phyloP scores from a whole-genome alignment of 305 asterid genomes.

The Andrographis paniculata region DNA sequence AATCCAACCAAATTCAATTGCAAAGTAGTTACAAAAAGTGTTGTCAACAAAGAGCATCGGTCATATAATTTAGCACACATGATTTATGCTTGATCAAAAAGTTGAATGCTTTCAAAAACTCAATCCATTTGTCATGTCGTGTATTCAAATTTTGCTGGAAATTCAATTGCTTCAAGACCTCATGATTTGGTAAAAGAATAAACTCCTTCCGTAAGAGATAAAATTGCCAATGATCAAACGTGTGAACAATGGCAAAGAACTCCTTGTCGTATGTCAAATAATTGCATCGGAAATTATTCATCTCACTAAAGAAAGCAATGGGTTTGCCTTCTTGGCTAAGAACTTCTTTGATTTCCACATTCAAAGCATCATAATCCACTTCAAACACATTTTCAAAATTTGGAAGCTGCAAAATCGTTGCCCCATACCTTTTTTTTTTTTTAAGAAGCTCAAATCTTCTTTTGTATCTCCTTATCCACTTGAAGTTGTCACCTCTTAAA shows the following conservation, averaged over 20 bases:
- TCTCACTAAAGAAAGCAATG: slow-evolving; percentile 5
- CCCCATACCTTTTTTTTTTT: neutral
- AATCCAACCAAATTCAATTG: slow-evolving; percentile 10
- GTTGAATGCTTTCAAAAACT: no score
- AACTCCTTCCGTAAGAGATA: slow-evolving; percentile 4
- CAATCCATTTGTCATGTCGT: slow-evolving; percentile 10
- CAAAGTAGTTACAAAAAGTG: neutral
- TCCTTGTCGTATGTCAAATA: no score
- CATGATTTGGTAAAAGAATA: slow-evolving; percentile 16
- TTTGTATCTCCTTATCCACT: no score
- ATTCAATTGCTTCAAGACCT: slow-evolving; percentile 2
- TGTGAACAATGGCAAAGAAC: slow-evolving; percentile 6
- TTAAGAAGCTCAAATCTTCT: slow-evolving; percentile 3
- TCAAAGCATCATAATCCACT: slow-evolving; percentile 13
- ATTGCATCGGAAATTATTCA: no score
- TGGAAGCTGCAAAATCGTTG: neutral
- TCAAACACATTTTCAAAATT: slow-evolving; percentile 11
- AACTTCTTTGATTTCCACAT: neutral
- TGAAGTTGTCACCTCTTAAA: no score
- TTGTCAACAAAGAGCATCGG: slow-evolving; percentile 15
- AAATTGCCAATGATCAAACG: slow-evolving; percentile 5
- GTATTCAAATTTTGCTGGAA: neutral
- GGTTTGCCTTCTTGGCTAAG: slow-evolving; percentile 2
- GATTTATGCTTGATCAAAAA: slow-evolving; percentile 6
- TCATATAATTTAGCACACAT: slow-evolving; percentile 1